Conservation (phyloP, 176 grass and related monocot species). For the Canna indica region DNA sequence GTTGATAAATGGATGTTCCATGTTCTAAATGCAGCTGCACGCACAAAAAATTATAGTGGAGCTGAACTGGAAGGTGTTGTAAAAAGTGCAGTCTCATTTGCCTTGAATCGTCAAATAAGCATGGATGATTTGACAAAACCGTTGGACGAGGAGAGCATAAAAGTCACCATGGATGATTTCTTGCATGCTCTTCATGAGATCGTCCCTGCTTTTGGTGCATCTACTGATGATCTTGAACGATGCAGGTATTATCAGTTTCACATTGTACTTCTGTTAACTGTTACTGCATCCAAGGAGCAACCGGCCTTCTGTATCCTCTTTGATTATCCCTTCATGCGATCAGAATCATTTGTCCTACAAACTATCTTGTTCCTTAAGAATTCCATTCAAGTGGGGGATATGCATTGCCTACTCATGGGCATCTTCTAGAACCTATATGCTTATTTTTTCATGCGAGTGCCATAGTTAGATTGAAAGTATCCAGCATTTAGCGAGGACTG, state of each 20-base stretch:
- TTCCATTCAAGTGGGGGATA: neutral
- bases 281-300: neutral
- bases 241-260: conserved; percentile 51
- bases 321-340: neutral
- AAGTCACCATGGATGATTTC: conserved; percentile 97
- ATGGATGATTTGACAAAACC: conserved; percentile 94
- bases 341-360: neutral
- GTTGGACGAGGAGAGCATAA: conserved; percentile 92
- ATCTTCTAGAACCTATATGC: neutral
- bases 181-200: conserved; percentile 91
- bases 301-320: neutral
- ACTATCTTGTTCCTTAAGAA: neutral
- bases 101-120: conserved; percentile 80
- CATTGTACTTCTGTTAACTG: neutral
- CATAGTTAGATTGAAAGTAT: neutral
- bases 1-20: neutral
- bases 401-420: neutral
- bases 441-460: neutral
- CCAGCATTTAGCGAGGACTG: neutral
- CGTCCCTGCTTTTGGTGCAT: conserved; percentile 92
- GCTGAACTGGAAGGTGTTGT: conserved; percentile 98
- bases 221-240: conserved; percentile 88
- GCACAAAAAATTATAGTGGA: conserved; percentile 97
- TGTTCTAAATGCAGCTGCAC: conserved; percentile 72
- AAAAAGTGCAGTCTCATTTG: conserved; percentile 92